Conservation (phyloP, 768 basidiomycete genomes). For the Paxillus rubicundulus region DNA sequence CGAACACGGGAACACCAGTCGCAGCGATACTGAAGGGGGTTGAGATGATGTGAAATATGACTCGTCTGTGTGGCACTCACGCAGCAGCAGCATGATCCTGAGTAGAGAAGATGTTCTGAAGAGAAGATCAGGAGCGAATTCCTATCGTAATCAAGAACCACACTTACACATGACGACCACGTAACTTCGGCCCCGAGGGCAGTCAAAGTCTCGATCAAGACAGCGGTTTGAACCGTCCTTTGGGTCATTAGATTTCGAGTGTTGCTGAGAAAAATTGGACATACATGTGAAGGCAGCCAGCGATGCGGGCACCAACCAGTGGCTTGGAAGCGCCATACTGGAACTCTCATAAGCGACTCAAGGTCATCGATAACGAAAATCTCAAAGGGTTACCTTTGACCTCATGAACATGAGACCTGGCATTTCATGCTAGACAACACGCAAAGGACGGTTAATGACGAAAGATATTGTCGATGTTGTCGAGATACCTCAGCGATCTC, state of each 20-base stretch:
- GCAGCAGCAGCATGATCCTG: conserved; percentile 99
- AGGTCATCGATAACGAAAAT: conserved; percentile 2
- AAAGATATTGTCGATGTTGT: conserved; percentile 14
- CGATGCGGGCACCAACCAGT: conserved; percentile 91
- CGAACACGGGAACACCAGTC: conserved; percentile 96
- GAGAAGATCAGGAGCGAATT: neutral
- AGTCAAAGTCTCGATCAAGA: conserved; percentile 96
- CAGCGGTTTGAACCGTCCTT: conserved; percentile 98
- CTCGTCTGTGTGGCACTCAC: conserved; percentile 42
- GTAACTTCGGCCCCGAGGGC: conserved; percentile 95
- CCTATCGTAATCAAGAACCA: neutral
- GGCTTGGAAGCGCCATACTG: conserved; percentile 82
- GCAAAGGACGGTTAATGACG: conserved; percentile 12
- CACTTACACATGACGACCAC: conserved; percentile 94
- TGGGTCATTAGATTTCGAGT: conserved; percentile 4
- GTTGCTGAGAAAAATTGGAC: conserved; percentile 17
- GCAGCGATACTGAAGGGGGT: conserved; percentile 74
- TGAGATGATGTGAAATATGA: conserved; percentile 1
- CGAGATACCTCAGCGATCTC: conserved; percentile 90
- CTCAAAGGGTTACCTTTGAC: conserved; percentile 57
- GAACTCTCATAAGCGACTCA: conserved; percentile 9
- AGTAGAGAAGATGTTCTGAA: conserved; percentile 97
- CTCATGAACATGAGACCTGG: conserved; percentile 94
- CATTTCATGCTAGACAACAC: conserved; percentile 72
- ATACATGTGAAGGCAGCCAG: conserved; percentile 97